Conservation (phyloP, 331 rosid species). For the Acacia pycnantha region DNA sequence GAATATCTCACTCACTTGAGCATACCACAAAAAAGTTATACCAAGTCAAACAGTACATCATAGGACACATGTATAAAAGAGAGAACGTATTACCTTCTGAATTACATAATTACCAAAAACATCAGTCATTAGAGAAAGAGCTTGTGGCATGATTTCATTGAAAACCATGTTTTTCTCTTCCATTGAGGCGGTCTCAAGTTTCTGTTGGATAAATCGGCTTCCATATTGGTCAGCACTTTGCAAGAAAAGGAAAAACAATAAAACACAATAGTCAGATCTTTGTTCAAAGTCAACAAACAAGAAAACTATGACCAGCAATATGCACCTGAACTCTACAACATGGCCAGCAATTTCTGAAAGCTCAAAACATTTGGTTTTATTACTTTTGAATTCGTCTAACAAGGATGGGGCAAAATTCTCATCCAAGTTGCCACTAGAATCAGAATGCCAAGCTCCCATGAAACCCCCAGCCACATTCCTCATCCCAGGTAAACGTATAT, state of each 20-base stretch:
- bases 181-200: not conserved
- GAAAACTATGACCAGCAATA: not conserved
- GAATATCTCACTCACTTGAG: conserved; percentile 32
- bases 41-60: conserved; percentile 16
- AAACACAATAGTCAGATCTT: not conserved
- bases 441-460: conserved; percentile 66
- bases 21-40: not conserved
- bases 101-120: not conserved
- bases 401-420: not conserved
- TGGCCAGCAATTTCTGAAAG: not conserved
- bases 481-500: conserved; percentile 34
- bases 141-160: not conserved
- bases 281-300: not conserved
- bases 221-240: conserved; percentile 8
- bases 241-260: not conserved
- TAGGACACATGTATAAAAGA: not conserved
- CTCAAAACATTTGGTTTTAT: not conserved
- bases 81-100: conserved; percentile 7
- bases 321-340: not conserved
- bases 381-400: not conserved
- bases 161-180: conserved; percentile 3
- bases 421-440: conserved; percentile 30
- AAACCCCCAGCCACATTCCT: conserved; percentile 38
- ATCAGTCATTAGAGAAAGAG: not conserved
- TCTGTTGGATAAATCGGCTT: not conserved